Evolutionary conservation across 2,329 filamentous ascomycete genomes (phyloP).

Genomic region (Monosporascus sp.): DNA sequence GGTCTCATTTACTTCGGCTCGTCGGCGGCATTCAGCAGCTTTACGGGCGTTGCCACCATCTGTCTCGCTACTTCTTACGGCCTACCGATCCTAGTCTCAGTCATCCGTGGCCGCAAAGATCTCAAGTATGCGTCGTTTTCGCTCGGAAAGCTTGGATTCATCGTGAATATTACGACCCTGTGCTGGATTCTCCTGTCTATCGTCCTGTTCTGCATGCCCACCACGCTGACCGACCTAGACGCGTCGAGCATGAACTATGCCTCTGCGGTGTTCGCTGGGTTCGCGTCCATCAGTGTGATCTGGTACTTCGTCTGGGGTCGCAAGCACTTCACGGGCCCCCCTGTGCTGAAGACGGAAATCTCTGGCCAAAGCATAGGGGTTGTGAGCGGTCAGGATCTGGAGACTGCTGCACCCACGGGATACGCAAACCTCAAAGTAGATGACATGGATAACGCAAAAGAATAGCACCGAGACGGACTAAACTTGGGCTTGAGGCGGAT

Average conservation of each 20-base stretch:
- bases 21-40: conserved; percentile 70
- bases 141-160: conserved; percentile 62
- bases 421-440: background rate
- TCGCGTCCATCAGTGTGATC: conserved; percentile 51
- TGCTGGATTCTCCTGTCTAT: conserved; percentile 66
- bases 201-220: conserved; percentile 72
- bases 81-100: conserved; percentile 66
- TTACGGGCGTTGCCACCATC: conserved; percentile 76
- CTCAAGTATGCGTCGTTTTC: conserved; percentile 63
- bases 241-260: conserved; percentile 61
- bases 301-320: conserved; percentile 62
- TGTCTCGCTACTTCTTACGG: conserved; percentile 72
- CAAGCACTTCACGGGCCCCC: conserved; percentile 59
- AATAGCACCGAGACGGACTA: background rate
- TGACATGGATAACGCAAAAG: background rate
- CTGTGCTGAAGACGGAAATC: conserved; percentile 25
- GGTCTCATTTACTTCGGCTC: conserved; percentile 78
- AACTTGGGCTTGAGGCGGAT: background rate
- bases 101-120: conserved; percentile 60
- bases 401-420: background rate
- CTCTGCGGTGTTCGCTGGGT: conserved; percentile 59
- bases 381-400: conserved; percentile 12
- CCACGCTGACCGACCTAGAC: conserved; percentile 48
- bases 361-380: conserved; percentile 15
- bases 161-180: conserved; percentile 64